Conservation (phyloP, 805 yeast species). For the Citeromyces nyonsensis region DNA sequence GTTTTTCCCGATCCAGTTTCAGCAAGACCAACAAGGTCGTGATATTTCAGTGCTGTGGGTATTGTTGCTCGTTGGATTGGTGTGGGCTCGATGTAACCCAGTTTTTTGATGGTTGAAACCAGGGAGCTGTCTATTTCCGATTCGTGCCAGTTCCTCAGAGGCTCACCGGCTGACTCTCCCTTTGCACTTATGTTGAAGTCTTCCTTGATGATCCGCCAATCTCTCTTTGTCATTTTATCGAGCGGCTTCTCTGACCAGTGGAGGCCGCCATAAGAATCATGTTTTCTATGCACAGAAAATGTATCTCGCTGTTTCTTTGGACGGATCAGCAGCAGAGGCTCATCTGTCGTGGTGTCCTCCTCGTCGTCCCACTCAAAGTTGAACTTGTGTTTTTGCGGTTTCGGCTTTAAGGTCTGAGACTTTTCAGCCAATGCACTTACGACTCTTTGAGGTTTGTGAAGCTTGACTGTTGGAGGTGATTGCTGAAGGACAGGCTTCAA, state of each 20-base stretch:
- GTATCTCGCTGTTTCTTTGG: constrained; percentile 3
- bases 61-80: constrained; percentile 86
- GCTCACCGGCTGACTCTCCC: constrained; percentile 33
- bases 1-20: constrained; percentile 97
- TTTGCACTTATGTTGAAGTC: constrained; percentile 54
- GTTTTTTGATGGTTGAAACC: constrained; percentile 16
- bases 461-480: constrained; percentile 2
- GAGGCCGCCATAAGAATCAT: constrained; percentile 3
- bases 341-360: constrained; percentile 46
- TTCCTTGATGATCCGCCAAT: constrained; percentile 80
- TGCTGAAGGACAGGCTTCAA: constrained; percentile 10
- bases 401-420: background rate
- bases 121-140: constrained; percentile 28
- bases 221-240: constrained; percentile 58
- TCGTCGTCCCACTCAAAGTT: constrained; percentile 53
- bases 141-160: constrained; percentile 68
- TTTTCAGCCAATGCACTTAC: background rate
- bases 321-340: constrained; percentile 21
- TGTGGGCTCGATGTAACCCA: constrained; percentile 54
- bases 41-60: constrained; percentile 42
- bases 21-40: constrained; percentile 81
- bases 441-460: constrained; percentile 2
- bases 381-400: constrained; percentile 19
- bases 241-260: constrained; percentile 63
- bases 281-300: background rate